phyloP scores from a whole-genome alignment of 768 basidiomycete genomes.

The Candolleomyces efflorescens region DNA sequence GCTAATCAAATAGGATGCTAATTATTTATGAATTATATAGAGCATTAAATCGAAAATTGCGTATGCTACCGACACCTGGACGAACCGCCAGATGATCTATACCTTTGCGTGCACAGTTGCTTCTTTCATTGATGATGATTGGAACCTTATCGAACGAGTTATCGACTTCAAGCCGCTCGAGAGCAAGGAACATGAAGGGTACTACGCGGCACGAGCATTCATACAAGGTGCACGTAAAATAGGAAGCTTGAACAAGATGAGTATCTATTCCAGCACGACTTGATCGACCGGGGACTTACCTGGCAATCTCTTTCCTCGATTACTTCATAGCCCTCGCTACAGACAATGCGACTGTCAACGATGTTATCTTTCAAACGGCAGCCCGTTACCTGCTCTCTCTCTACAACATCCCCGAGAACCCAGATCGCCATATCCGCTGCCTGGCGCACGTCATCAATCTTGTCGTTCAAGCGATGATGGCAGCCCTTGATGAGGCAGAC shows the following conservation, averaged over 20 bases:
- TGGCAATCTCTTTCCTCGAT: too few species aligned
- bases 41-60: neutral
- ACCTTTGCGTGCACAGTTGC: neutral
- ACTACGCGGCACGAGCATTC: neutral
- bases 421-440: neutral
- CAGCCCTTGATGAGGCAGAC: neutral
- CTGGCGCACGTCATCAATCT: neutral
- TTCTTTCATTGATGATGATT: neutral
- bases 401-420: neutral
- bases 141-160: neutral
- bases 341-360: neutral
- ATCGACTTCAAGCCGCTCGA: neutral
- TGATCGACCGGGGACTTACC: neutral
- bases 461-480: neutral
- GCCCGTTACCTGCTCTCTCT: neutral
- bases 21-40: neutral
- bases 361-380: neutral
- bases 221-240: neutral
- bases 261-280: neutral
- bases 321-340: neutral
- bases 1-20: neutral
- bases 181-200: neutral
- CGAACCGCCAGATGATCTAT: neutral
- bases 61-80: conserved; percentile 1
- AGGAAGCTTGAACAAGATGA: neutral